Percentiles rank a stretch among this genome's conserved stretches.
Evolutionary conservation across 257 asterid species (phyloP).

Genomic region (Solanum stenotomum): DNA sequence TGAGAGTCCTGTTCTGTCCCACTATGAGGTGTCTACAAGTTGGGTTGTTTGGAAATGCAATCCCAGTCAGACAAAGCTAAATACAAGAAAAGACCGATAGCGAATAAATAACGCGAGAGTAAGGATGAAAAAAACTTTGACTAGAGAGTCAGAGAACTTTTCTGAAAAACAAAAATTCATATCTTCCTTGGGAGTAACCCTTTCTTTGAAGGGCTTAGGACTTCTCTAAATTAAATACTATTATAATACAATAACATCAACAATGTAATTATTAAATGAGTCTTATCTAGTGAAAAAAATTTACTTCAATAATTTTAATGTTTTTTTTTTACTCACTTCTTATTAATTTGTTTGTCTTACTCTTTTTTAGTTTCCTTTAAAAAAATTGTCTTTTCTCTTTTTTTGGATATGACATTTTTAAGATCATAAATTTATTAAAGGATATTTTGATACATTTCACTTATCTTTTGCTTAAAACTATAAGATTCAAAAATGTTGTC

Average conservation of each 20-base stretch:
- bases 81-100: too few species aligned
- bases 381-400: too few species aligned
- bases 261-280: neutral
- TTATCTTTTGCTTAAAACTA: neutral
- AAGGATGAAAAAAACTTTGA: neutral
- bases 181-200: neutral
- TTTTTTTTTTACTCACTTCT: neutral
- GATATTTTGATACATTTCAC: neutral
- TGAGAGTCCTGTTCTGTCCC: too few species aligned
- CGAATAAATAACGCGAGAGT: neutral
- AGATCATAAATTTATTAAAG: too few species aligned
- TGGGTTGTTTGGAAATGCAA: neutral
- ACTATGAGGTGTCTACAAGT: too few species aligned
- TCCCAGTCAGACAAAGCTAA: neutral
- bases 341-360: neutral
- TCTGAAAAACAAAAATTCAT: too few species aligned
- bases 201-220: neutral
- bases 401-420: neutral
- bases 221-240: neutral
- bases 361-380: neutral
- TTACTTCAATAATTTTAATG: neutral
- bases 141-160: neutral
- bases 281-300: neutral
- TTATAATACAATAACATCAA: neutral
- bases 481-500: neutral